phyloP scores from a whole-genome alignment of 2,329 filamentous ascomycete species.

The Sarocladium kiliense region DNA sequence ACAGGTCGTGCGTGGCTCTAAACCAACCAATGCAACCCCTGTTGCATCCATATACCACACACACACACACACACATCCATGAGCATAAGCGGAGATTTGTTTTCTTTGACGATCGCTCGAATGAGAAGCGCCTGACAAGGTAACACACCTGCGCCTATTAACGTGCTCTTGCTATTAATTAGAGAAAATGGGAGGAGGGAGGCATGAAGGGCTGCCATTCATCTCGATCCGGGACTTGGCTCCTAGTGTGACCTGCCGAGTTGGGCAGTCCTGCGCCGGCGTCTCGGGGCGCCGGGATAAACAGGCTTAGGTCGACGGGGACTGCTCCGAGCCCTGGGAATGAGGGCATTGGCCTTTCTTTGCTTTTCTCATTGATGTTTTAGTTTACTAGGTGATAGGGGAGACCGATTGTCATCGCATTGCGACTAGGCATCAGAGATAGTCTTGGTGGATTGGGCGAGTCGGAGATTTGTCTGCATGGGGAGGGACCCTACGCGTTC shows the following conservation, averaged over 20 bases:
- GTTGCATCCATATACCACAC: background rate
- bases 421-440: no score
- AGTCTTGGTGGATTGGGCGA: background rate
- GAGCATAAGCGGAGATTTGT: background rate
- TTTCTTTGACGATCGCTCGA: background rate
- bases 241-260: slow-evolving; percentile 5
- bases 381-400: no score
- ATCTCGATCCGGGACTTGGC: slow-evolving; percentile 1
- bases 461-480: slow-evolving; percentile 8
- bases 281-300: slow-evolving; percentile 6
- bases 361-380: no score
- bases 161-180: background rate
- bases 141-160: no score
- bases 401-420: no score
- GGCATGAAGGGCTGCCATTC: background rate
- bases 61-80: background rate
- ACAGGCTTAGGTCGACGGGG: background rate
- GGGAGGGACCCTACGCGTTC: background rate
- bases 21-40: background rate
- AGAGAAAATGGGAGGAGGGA: background rate
- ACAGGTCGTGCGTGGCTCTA: background rate
- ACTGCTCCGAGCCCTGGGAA: background rate
- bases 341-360: background rate
- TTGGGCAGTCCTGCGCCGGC: slow-evolving; percentile 2
- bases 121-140: no score